These are phyloP conservation scores for Talaromyces albobiverticillius DNA, from an alignment of 2,329 filamentous ascomycete species.

Conservation along the genomic window DNA sequence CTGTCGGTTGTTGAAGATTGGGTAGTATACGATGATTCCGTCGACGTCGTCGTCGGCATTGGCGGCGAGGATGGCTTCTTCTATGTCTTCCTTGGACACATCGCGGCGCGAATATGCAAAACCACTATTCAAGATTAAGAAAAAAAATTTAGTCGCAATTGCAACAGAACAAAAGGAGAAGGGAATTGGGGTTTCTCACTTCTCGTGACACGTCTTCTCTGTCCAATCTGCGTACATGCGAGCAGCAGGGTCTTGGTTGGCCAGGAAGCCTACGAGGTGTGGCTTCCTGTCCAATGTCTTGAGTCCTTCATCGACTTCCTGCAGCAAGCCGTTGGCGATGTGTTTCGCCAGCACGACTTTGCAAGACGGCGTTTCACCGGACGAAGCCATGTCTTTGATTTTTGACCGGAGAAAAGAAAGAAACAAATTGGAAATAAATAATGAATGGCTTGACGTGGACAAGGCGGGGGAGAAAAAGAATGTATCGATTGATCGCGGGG, in stretches of 20 bases:
- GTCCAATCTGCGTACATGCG: constrained; percentile 96
- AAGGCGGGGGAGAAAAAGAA: not conserved
- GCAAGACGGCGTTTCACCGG: constrained; percentile 68
- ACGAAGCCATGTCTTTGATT: no score
- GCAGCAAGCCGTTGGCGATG: constrained; percentile 77
- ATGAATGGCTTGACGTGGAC: not conserved
- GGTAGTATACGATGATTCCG: constrained; percentile 97
- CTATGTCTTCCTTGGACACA: constrained; percentile 81
- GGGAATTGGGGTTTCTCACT: constrained; percentile 52
- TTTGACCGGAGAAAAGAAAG: no score
- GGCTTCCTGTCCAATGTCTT: constrained; percentile 70
- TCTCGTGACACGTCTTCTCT: constrained; percentile 91
- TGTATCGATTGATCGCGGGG: constrained; percentile 5
- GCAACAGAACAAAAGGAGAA: not conserved
- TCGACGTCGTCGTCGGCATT: constrained; percentile 76
- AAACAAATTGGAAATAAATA: not conserved
- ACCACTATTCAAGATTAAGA: constrained; percentile 57
- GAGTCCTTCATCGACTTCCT: constrained; percentile 74
- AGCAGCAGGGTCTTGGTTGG: constrained; percentile 86
- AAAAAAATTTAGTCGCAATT: not conserved
- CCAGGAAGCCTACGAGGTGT: constrained; percentile 84
- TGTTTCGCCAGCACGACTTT: constrained; percentile 88
- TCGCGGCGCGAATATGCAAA: constrained; percentile 84
- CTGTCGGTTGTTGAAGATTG: constrained; percentile 86
- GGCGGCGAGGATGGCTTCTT: constrained; percentile 81